These are phyloP conservation scores for Neospermospora avenae DNA, from an alignment of 2,329 filamentous ascomycete genomes.

Conservation along the genomic window DNA sequence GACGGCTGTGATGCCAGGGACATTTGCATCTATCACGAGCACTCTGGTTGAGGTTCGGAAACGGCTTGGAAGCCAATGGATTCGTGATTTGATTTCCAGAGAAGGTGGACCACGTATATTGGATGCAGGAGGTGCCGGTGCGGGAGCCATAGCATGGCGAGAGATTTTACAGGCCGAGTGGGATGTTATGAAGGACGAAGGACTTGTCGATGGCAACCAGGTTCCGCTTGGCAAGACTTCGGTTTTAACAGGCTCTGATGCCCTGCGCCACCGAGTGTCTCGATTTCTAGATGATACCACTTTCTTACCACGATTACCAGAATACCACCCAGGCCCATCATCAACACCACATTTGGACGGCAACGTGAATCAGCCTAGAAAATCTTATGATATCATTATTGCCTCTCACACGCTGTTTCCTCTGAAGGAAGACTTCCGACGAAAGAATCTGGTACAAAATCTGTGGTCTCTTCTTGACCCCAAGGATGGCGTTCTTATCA, in stretches of 20 bases:
- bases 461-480: constrained; percentile 84
- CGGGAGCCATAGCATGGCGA: constrained; percentile 71
- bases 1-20: constrained; percentile 64
- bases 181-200: constrained; percentile 60
- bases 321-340: constrained; percentile 68
- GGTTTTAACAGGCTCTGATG: constrained; percentile 73
- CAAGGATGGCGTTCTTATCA: constrained; percentile 78
- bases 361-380: constrained; percentile 55
- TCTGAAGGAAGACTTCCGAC: constrained; percentile 69
- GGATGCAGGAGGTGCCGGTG: constrained; percentile 72
- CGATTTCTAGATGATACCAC: constrained; percentile 81
- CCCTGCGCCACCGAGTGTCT: constrained; percentile 72
- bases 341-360: constrained; percentile 60
- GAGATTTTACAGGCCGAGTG: constrained; percentile 80
- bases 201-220: constrained; percentile 40
- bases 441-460: constrained; percentile 78
- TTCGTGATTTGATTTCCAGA: constrained; percentile 59
- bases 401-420: constrained; percentile 81
- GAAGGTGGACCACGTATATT: constrained; percentile 61
- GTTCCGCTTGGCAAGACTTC: constrained; percentile 72
- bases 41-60: constrained; percentile 71
- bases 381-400: constrained; percentile 86
- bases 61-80: constrained; percentile 68
- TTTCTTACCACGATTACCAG: constrained; percentile 87
- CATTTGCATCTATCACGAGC: constrained; percentile 66